These are phyloP conservation scores for Pythium coloratum DNA, from an alignment of 352 stramenopile genomes.

Conservation along the genomic window DNA sequence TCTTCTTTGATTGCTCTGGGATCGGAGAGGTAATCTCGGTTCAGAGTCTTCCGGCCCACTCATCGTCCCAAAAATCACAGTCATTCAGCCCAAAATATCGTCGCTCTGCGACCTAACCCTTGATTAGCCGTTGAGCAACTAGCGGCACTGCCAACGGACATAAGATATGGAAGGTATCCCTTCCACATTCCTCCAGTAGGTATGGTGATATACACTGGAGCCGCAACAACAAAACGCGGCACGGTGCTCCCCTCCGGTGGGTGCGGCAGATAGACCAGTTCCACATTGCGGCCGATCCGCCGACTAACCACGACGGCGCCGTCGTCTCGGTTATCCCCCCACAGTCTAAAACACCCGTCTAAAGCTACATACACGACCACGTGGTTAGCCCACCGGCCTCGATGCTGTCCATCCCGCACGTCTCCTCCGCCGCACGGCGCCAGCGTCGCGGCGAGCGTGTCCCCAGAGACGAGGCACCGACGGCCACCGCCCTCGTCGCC, in stretches of 20 bases:
- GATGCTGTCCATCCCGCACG: slow-evolving; percentile 36
- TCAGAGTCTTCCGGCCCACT: too few relatives aligned
- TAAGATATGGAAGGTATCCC: background rate
- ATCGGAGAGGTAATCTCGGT: background rate
- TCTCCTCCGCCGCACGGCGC: slow-evolving; percentile 21
- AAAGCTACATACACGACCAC: background rate
- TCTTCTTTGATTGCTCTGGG: background rate
- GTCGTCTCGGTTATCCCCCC: background rate
- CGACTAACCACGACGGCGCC: slow-evolving; percentile 1
- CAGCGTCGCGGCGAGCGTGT: slow-evolving; percentile 3
- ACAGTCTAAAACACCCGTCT: background rate
- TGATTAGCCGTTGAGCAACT: too few relatives aligned
- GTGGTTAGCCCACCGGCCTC: background rate
- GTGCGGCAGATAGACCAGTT: background rate
- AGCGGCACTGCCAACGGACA: background rate
- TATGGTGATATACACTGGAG: too few relatives aligned
- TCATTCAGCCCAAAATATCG: too few relatives aligned
- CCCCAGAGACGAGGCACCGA: background rate
- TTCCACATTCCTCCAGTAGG: too few relatives aligned
- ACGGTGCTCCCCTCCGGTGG: too few relatives aligned
- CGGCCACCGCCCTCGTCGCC: background rate
- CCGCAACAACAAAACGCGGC: too few relatives aligned
- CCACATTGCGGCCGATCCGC: background rate
- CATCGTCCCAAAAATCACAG: too few relatives aligned
- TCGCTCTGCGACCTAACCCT: too few relatives aligned